Base-by-base conservation (phyloP, 306 rosid species). In the Lotus japonicus region DNA sequence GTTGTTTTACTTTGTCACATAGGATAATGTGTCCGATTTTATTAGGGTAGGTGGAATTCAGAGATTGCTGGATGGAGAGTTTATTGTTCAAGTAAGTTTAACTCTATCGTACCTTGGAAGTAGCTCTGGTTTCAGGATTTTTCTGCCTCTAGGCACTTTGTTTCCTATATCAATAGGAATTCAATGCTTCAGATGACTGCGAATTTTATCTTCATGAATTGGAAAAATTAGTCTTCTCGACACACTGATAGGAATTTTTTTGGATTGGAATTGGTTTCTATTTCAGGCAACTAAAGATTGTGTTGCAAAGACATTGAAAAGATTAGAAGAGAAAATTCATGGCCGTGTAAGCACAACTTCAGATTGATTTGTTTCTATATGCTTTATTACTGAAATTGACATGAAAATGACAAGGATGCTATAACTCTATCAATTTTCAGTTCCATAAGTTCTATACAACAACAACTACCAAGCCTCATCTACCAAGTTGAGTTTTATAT, bases 281-380 rank as follows among this genome's bases (percentile, higher is more conserved):
- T 77, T 79, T 65, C 84, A 94, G 99, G 96, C 99, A 21, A 94
- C 99, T 43, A 94, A 94, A 81, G 99, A 94, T 82, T 94, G 99
- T 76, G 97, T 90, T 50, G 91, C 99, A 61, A 94, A 94, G 88
- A 94, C 99, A n/a, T 79, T 94, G 79, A 94, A 94, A 82, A 87
- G 99, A 85, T 81, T 94, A 78, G 99, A 90, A 84, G 97, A 94
- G 86, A 94, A 94, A 82, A 94, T 90, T 77, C 95, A 81, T 71
- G 92, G 89, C 62, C 85, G 96, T 59, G 99, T 94, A 81, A 86
- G 96, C 7, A 26, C 31, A 31, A 42, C 70, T 64, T 63, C 68
- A 54, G 18, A 68, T 72, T 58, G 23, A 41, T 31, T 31, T 41
- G 14, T 49, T 49, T 11, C 53, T 56, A 42, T 60, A 38, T 63